Percentiles rank a stretch among this genome's conserved stretches.
phyloP scores from a whole-genome alignment of 169 alveolate genomes.

The Blepharisma undulans region DNA sequence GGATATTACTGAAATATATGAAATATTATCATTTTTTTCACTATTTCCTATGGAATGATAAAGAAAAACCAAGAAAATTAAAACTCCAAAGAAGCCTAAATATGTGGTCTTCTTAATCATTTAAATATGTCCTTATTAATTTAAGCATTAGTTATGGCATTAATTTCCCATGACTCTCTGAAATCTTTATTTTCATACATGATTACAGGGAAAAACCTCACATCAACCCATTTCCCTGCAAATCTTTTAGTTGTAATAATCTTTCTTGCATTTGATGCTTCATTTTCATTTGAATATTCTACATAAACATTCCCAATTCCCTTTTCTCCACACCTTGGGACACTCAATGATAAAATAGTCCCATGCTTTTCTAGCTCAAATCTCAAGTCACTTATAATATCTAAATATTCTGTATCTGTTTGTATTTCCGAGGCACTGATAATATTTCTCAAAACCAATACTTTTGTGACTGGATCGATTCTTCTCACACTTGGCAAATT shows the following conservation, averaged over 20 bases:
- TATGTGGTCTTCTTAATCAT: not conserved
- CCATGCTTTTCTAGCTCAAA: slow-evolving; percentile 67
- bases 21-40: not conserved
- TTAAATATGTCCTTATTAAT: not conserved
- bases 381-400: slow-evolving; percentile 68
- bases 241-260: slow-evolving; percentile 54
- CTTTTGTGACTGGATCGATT: slow-evolving; percentile 63
- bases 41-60: not conserved
- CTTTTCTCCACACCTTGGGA: slow-evolving; percentile 70
- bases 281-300: slow-evolving; percentile 55
- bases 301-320: slow-evolving; percentile 78
- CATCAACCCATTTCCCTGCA: slow-evolving; percentile 57
- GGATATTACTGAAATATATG: not conserved
- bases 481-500: slow-evolving; percentile 1
- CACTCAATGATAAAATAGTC: slow-evolving; percentile 60
- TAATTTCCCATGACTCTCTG: slow-evolving; percentile 31
- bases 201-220: slow-evolving; percentile 60
- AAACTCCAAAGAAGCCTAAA: not conserved
- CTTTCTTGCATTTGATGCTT: slow-evolving; percentile 72
- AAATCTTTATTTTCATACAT: slow-evolving; percentile 57
- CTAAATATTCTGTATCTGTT: slow-evolving; percentile 67
- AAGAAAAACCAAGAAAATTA: not conserved
- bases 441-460: slow-evolving; percentile 62
- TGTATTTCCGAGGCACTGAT: slow-evolving; percentile 50
- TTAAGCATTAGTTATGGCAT: not conserved